Evolutionary conservation across 2,329 filamentous ascomycete genomes (phyloP).

Genomic region (Myrmaecium sp.): DNA sequence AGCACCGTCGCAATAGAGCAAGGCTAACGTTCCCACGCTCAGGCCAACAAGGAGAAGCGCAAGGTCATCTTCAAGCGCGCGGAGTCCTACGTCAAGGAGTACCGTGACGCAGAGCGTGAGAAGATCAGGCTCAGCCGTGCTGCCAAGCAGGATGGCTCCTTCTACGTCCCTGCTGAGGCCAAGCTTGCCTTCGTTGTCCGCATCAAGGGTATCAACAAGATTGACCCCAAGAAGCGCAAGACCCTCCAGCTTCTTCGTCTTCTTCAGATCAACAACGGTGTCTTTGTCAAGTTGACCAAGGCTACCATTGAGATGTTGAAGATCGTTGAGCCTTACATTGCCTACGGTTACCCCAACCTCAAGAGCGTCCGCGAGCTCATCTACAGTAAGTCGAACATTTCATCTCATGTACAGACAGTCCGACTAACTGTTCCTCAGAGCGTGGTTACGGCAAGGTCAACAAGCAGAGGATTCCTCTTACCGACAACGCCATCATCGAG

Average conservation of each 20-base stretch:
- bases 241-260: slow-evolving; percentile 98
- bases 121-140: slow-evolving; percentile 84
- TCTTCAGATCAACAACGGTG: slow-evolving; percentile 99
- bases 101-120: slow-evolving; percentile 95
- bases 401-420: slow-evolving; percentile 1
- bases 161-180: slow-evolving; percentile 86
- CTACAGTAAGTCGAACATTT: slow-evolving; percentile 98
- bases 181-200: slow-evolving; percentile 96
- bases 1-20: no score
- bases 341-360: slow-evolving; percentile 98
- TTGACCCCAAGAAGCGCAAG: slow-evolving; percentile 99
- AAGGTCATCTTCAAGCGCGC: slow-evolving; percentile 98
- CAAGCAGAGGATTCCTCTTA: slow-evolving; percentile 92
- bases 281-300: slow-evolving; percentile 96
- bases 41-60: slow-evolving; percentile 99
- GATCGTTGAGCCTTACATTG: slow-evolving; percentile 96
- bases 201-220: slow-evolving; percentile 99
- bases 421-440: slow-evolving; percentile 10
- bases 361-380: slow-evolving; percentile 98
- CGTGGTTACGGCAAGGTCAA: slow-evolving; percentile 97
- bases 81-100: slow-evolving; percentile 99
- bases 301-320: slow-evolving; percentile 94
- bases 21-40: slow-evolving; percentile 22
- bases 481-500: slow-evolving; percentile 97
- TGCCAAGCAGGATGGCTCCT: slow-evolving; percentile 81